Base-by-base conservation (phyloP, 352 stramenopile species). In the Thraustochytrium sp. region DNA sequence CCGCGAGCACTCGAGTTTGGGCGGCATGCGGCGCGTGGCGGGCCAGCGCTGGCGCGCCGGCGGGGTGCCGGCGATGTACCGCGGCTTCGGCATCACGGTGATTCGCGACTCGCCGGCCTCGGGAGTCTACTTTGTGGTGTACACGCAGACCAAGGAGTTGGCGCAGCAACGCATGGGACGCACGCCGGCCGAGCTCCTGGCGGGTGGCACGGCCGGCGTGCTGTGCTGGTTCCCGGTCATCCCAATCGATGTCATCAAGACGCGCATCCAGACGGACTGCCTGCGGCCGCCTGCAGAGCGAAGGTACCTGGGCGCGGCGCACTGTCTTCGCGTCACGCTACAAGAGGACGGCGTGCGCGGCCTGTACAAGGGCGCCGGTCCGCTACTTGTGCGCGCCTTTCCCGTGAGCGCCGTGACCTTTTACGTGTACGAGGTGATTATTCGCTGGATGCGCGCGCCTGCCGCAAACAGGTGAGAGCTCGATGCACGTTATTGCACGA, bases 171-270 rank as follows among this genome's bases (percentile, higher is more conserved):
- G 53, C 18, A 5, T 65, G 16, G 53, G n/a, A 2, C 34, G 68
- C 34, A 53, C 42, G 26, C 37, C 31, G 23, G 82, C 77, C 73
- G 68, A 82, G 61, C 88, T 95, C 85, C 86, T 93, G n/a, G 86
- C 91, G 0, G 91, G 91, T 34, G 91, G 91, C 23, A 74, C 93
- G 3, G 91, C 91, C 0, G 91, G 91, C 18, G 92, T 92, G 53
- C 82, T 92, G 54, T 94, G 91, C 34, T 95, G 91, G 91, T 86
- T 91, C 34, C 84, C 93, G 56, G 92, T 89, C 42, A 90, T 94
- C 83, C 92, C 92, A 2, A 87, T 95, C 74, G 92, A 96, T 84
- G 92, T 96, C 34, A 88, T 96, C 85, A 96, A 96, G 88, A 95
- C 91, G 36, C 91, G 92, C 49, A 91, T 94, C 40, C 92, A 96